Evolutionary conservation across 306 rosid genomes (phyloP), one percentile per base, ranked within the genome.

Genomic region (Fragaria vesca): DNA sequence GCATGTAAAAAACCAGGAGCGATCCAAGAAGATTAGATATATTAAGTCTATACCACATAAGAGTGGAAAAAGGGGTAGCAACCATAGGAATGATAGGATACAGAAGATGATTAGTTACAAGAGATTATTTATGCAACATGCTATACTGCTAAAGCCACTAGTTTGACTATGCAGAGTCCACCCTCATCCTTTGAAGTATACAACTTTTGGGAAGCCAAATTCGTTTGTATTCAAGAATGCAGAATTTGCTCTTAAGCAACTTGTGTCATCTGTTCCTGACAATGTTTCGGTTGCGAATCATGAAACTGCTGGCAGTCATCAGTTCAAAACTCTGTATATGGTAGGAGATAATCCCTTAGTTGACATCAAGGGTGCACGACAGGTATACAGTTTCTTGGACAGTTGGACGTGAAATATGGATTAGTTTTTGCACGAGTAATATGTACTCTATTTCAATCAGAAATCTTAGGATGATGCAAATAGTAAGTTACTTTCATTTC

Each of bases 311-410:
- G 83, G 78, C 69, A 50, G 46, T 47, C 84, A 68, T 58, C 66
- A 72, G 78, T 88, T 94, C 83, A 80, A 86, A 86, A 88, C 83
- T 10, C 83, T 94, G 43, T 94, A 94, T 80, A 92, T 94, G 98
- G 87, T 94, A 36, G 98, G 98, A 81, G 97, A 94, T 78, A 94
- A 94, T 86, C 97, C 98, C 70, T 82, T 87, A 36, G 98, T 92
- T 77, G 98, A 94, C 78, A 87, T 94, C 71, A 84, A 76, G 71
- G 98, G 98, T 12, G 97, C 97, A 69, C 74, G 72, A 50, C 90
- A 92, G 97, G 97, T 92, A 55, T 74, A 81, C 69, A 60, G 79
- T 77, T 60, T 58, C 68, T 57, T 67, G 20, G 24, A 55, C 42
- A 68, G 51, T 47, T 47, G 9, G 6, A n/a, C 13, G 4, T 21